Base-by-base conservation (phyloP, 1,284 basidiomycete species). In the Stereum hirsutum region DNA sequence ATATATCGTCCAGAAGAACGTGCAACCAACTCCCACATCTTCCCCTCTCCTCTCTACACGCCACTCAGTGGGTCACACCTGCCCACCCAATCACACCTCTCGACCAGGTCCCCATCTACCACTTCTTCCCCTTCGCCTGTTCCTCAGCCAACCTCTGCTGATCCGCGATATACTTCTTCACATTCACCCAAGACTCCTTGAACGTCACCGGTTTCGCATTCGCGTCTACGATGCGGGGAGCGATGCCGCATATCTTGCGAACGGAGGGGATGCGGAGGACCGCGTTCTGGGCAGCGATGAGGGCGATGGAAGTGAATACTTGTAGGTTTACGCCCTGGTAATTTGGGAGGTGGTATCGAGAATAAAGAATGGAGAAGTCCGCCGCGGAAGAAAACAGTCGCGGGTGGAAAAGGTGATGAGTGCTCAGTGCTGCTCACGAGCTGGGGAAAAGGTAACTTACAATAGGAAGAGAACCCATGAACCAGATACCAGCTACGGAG, bases 241-340 rank as follows among this genome's bases (percentile, higher is more conserved):
- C 75, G 46, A 84, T 75, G 34, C 62, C 53, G 25, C 81, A 56
- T 2, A 56, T 47, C 23, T 58, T 50, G 34, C 80, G 76, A 36
- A 81, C 54, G 8, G 64, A 54, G 10, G 70, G 64, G 8, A 57
- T 50, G 38, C 75, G 74, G 26, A 83, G 57, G 14, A 72, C 20
- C 2, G 65, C 43, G 2, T 72, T 70, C 55, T 83, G 79, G 1
- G 59, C 17, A 5, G 63, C 58, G 41, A 73, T 70, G 19, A 64
- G 56, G 19, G 52, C 39, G 35, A 69, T 65, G 7, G 70, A 70
- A 5, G 72, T 68, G 21, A 74, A 54, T 53, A 88, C 69, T 51
- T 81, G 78, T 5, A 87, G 57, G 47, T 82, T 62, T 12, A 88
- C 66, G 31, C 78, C 84, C 77, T 84, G 46, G 15, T 25, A 27